Evolutionary conservation across 345 rosid genomes (phyloP).

Genomic region (Populus deltoides): DNA sequence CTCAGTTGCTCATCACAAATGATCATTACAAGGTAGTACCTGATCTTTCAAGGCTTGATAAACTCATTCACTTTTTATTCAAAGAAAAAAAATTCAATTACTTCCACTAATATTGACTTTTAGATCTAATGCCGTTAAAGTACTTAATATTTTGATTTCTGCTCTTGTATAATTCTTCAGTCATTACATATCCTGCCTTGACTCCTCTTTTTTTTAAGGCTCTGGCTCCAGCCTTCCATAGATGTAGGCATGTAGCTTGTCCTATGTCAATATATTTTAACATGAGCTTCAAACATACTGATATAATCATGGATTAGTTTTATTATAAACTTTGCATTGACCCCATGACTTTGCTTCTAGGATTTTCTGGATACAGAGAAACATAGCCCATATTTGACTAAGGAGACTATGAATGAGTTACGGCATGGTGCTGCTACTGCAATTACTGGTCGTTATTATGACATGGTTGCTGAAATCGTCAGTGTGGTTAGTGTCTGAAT

Average conservation of each 20-base stretch:
- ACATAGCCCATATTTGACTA: constrained; percentile 60
- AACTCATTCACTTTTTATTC: too few species aligned
- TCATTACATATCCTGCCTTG: background rate
- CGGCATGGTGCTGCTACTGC: constrained; percentile 55
- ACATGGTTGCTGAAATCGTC: constrained; percentile 75
- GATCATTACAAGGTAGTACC: background rate
- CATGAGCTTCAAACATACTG: background rate
- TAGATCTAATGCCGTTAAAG: background rate
- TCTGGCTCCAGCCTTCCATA: background rate
- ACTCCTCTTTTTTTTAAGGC: background rate
- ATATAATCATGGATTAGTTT: background rate
- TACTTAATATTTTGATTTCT: background rate
- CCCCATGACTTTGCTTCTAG: constrained; percentile 33
- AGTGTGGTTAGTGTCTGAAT: constrained; percentile 58
- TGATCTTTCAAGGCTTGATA: background rate
- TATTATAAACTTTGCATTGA: background rate
- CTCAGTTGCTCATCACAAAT: background rate
- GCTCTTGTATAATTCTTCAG: background rate
- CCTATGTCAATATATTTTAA: background rate
- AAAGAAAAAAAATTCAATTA: background rate
- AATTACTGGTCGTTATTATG: constrained; percentile 74
- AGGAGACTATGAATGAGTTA: constrained; percentile 51
- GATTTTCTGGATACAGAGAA: constrained; percentile 71
- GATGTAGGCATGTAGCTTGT: background rate
- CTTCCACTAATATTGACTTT: background rate